Evolutionary conservation across 148 eudicot species (phyloP).

Genomic region (Fagopyrum esculentum): DNA sequence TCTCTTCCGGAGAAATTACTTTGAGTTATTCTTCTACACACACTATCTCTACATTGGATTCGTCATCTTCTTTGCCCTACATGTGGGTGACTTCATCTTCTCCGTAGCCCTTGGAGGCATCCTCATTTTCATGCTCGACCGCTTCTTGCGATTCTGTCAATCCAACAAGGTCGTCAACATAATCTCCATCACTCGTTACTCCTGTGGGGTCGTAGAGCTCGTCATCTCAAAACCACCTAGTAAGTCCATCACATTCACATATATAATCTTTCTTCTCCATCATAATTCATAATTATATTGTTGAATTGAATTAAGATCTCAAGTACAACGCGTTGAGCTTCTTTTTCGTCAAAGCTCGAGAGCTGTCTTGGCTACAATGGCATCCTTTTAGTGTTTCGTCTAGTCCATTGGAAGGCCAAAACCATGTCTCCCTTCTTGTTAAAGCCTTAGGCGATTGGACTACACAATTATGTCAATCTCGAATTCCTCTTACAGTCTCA

Average conservation of each 20-base stretch:
- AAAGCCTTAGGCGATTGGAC: conserved; percentile 10
- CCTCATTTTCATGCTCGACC: conserved; percentile 81
- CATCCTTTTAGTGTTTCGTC: conserved; percentile 14
- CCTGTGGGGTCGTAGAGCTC: conserved; percentile 69
- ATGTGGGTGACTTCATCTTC: conserved; percentile 69
- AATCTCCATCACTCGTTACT: conserved; percentile 62
- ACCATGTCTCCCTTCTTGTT: not conserved
- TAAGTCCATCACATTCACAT: conserved; percentile 15
- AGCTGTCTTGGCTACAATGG: conserved; percentile 10
- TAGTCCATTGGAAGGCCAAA: conserved; percentile 4
- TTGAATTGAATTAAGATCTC: not conserved
- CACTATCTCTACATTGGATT: conserved; percentile 81
- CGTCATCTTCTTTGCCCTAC: conserved; percentile 67
- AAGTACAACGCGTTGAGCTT: conserved; percentile 12
- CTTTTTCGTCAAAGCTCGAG: conserved; percentile 3
- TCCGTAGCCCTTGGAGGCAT: conserved; percentile 57
- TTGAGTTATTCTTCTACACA: conserved; percentile 84
- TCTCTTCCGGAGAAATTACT: conserved; percentile 50
- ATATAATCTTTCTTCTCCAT: not conserved
- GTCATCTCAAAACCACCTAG: conserved; percentile 69
- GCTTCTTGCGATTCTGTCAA: conserved; percentile 73
- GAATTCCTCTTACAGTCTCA: conserved; percentile 39
- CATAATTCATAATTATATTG: too few species aligned
- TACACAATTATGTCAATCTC: conserved; percentile 3
- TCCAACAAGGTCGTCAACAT: conserved; percentile 59